These are phyloP conservation scores for Blastomyces gilchristii DNA, from an alignment of 2,329 filamentous ascomycete species.

Conservation along the genomic window DNA sequence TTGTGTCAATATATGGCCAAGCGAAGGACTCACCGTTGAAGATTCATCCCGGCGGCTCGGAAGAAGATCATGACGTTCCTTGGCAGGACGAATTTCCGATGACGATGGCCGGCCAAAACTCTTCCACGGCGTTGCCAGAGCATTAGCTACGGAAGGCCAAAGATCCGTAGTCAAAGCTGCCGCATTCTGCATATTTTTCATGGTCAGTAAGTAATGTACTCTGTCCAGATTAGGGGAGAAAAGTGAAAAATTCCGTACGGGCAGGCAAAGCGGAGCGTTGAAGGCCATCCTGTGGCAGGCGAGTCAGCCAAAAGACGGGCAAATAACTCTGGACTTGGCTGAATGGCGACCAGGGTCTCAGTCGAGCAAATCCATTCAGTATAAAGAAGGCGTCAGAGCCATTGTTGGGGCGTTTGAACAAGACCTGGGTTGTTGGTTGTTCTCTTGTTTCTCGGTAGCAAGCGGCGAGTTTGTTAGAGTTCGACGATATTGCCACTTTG, in stretches of 20 bases:
- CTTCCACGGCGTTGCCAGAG: slow-evolving; percentile 30
- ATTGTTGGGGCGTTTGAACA: slow-evolving; percentile 3
- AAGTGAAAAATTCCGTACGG: slow-evolving; percentile 28
- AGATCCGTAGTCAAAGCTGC: slow-evolving; percentile 34
- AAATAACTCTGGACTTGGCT: background rate
- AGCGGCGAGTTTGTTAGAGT: slow-evolving; percentile 8
- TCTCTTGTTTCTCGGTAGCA: background rate
- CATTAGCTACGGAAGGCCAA: slow-evolving; percentile 35
- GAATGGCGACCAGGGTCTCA: background rate
- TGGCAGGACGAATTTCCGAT: slow-evolving; percentile 7
- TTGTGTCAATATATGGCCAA: background rate
- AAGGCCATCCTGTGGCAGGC: slow-evolving; percentile 39
- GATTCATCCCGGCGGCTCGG: slow-evolving; percentile 10
- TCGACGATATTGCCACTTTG: slow-evolving; percentile 5
- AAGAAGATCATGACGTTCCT: background rate
- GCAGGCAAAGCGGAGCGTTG: slow-evolving; percentile 39
- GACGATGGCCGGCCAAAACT: slow-evolving; percentile 20
- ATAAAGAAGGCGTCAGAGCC: background rate
- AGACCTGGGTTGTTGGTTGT: background rate
- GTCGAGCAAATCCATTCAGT: slow-evolving; percentile 1
- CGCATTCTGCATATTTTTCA: slow-evolving; percentile 32
- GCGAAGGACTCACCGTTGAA: slow-evolving; percentile 16
- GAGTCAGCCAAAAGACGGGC: slow-evolving; percentile 4
- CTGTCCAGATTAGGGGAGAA: background rate
- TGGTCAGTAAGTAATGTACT: background rate